Conservation (phyloP, 2,329 filamentous ascomycete genomes). For the Fusarium concolor region DNA sequence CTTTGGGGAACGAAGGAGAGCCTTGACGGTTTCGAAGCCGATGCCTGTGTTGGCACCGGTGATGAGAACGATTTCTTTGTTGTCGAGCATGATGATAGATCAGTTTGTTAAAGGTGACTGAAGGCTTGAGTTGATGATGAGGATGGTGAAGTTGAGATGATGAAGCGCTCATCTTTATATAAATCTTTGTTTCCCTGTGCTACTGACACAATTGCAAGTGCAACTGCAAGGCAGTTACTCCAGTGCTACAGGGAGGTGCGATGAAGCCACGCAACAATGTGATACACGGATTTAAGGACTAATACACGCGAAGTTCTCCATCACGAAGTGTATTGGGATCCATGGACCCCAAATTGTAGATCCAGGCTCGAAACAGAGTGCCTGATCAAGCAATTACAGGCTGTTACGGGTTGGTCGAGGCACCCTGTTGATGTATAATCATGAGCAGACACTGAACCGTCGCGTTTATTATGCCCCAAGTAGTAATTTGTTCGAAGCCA, state of each 20-base stretch:
- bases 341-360: neutral
- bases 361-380: too few relatives aligned
- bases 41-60: slow-evolving; percentile 73
- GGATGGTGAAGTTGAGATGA: neutral
- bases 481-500: too few relatives aligned
- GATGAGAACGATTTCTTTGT: slow-evolving; percentile 61
- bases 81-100: slow-evolving; percentile 35
- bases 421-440: too few relatives aligned
- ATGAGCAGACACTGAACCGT: too few relatives aligned
- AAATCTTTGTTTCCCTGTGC: neutral
- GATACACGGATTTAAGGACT: slow-evolving; percentile 16
- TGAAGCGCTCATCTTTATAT: slow-evolving; percentile 9
- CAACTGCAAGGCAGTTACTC: neutral
- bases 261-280: neutral
- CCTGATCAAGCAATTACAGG: too few relatives aligned
- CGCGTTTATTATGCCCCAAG: too few relatives aligned
- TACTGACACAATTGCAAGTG: slow-evolving; percentile 2
- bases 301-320: neutral
- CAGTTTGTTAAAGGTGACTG: neutral
- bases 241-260: neutral
- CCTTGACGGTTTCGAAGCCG: slow-evolving; percentile 68
- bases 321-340: neutral
- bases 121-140: neutral
- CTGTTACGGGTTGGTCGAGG: too few relatives aligned
- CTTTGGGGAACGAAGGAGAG: slow-evolving; percentile 59